These are phyloP conservation scores for Flaveria linearis DNA, from an alignment of 129 eudicot genomes.

Conservation along the genomic window DNA sequence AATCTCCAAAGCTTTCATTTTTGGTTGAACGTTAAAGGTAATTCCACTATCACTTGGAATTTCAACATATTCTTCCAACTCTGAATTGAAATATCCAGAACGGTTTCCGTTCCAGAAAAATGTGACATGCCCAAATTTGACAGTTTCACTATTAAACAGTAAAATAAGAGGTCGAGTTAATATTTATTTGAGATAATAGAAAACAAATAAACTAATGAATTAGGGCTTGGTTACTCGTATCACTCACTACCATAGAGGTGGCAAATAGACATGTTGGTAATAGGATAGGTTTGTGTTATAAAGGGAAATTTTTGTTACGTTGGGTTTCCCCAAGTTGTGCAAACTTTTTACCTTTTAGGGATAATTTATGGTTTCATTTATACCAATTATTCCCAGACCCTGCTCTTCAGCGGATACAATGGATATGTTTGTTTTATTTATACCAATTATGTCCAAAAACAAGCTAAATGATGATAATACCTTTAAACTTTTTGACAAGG, in stretches of 20 bases:
- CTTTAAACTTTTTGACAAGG: too few species aligned
- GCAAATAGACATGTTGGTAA: background rate
- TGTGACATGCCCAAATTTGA: constrained; percentile 93
- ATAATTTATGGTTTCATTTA: background rate
- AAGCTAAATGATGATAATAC: too few species aligned
- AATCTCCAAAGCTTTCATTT: constrained; percentile 92
- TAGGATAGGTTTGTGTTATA: too few species aligned
- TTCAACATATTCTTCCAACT: constrained; percentile 93
- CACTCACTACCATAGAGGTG: background rate
- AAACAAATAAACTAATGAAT: constrained; percentile 7
- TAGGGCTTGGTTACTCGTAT: background rate
- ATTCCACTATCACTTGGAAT: constrained; percentile 91
- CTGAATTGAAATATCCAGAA: constrained; percentile 79
- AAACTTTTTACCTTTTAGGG: background rate
- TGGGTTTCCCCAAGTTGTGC: background rate
- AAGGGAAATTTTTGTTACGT: too few species aligned
- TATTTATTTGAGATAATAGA: background rate
- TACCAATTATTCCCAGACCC: too few species aligned
- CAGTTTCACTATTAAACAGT: constrained; percentile 71
- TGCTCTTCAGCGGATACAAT: too few species aligned
- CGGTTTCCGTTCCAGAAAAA: constrained; percentile 99
- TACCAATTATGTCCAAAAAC: too few species aligned
- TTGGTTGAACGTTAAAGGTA: constrained; percentile 78
- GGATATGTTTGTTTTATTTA: too few species aligned
- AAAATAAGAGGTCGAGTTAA: constrained; percentile 16